phyloP scores from a whole-genome alignment of 2,329 filamentous ascomycete genomes.

The Chaetomiaceae sp. region DNA sequence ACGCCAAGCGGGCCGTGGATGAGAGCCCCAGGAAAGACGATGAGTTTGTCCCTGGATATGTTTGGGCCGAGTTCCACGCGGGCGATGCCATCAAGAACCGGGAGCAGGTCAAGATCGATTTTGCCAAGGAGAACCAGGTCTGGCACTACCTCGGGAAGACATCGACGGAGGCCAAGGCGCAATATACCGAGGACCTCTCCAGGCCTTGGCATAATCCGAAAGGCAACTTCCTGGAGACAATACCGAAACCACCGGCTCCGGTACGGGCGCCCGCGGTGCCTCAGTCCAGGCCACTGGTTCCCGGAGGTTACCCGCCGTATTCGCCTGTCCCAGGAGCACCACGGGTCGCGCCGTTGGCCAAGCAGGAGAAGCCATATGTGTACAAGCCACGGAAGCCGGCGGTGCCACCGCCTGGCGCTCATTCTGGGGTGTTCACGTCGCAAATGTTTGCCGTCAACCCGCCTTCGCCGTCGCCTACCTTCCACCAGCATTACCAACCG shows the following conservation, averaged over 20 bases:
- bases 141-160: conserved; percentile 84
- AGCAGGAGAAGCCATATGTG: conserved; percentile 44
- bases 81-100: conserved; percentile 48
- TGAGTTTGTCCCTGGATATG: conserved; percentile 59
- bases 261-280: conserved; percentile 15
- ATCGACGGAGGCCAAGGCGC: conserved; percentile 84
- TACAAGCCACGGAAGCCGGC: conserved; percentile 44
- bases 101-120: conserved; percentile 62
- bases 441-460: conserved; percentile 32
- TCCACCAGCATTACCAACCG: conserved; percentile 10
- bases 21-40: conserved; percentile 61
- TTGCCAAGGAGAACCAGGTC: conserved; percentile 65
- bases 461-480: conserved; percentile 23
- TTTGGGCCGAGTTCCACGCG: conserved; percentile 75
- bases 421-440: conserved; percentile 26
- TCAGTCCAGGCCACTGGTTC: conserved; percentile 16
- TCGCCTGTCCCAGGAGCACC: conserved; percentile 5
- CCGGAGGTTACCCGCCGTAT: conserved; percentile 18
- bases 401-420: conserved; percentile 15
- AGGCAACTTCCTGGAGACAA: conserved; percentile 66
- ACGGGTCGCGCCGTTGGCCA: conserved; percentile 15
- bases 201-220: conserved; percentile 57
- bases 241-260: conserved; percentile 41
- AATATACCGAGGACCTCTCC: conserved; percentile 74
- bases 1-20: conserved; percentile 56